Conservation (phyloP, 2,329 filamentous ascomycete species). For the Cryphonectria japonica region DNA sequence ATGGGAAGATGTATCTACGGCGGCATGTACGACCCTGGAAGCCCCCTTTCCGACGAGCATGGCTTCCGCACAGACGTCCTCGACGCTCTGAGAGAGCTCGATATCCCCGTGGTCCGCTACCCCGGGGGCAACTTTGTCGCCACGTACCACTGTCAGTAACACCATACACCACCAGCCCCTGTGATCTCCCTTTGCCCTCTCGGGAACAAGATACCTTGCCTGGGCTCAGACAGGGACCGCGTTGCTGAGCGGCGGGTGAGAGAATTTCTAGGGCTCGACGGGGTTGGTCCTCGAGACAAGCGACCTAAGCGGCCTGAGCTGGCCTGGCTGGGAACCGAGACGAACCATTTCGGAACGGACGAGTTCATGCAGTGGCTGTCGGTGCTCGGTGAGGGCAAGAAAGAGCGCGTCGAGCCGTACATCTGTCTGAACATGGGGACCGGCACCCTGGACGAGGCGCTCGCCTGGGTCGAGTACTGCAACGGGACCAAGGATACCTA, state of each 20-base stretch:
- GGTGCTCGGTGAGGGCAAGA: conserved; percentile 63
- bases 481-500: conserved; percentile 77
- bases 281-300: conserved; percentile 72
- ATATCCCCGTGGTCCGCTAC: conserved; percentile 77
- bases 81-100: conserved; percentile 71
- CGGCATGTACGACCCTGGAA: conserved; percentile 80
- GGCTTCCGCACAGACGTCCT: conserved; percentile 83
- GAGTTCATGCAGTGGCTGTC: conserved; percentile 86
- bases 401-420: conserved; percentile 74
- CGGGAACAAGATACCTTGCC: not conserved
- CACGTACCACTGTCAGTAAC: conserved; percentile 71
- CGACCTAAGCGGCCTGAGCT: conserved; percentile 71
- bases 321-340: conserved; percentile 78
- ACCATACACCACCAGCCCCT: conserved; percentile 37
- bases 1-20: conserved; percentile 91
- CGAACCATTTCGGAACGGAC: conserved; percentile 81
- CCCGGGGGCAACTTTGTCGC: conserved; percentile 85
- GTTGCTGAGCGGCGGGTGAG: not conserved
- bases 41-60: conserved; percentile 70
- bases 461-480: conserved; percentile 86
- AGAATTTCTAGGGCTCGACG: conserved; percentile 56
- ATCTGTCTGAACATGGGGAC: conserved; percentile 82
- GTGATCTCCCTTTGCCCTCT: not conserved
- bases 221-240: not conserved
- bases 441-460: conserved; percentile 59